phyloP scores from a whole-genome alignment of 23 red algal genomes.

The Chondrus crispus region DNA sequence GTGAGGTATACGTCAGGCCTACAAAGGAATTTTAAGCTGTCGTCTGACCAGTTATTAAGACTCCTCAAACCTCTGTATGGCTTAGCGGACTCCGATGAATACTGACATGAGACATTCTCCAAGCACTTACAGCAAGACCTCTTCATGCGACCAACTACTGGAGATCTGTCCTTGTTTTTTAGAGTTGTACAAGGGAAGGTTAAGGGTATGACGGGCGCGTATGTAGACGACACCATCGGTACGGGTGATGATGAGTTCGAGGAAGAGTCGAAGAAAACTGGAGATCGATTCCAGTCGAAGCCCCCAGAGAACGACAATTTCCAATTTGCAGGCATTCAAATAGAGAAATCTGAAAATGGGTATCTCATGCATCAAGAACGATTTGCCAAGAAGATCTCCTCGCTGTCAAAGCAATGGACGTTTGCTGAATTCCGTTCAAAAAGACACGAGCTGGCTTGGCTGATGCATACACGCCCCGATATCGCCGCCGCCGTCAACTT shows the following conservation, averaged over 20 bases:
- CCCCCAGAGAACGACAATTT: not conserved
- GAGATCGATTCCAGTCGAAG: not conserved
- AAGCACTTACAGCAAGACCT: not conserved
- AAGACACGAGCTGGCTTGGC: not conserved
- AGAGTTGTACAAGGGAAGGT: not conserved
- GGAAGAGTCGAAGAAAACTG: not conserved
- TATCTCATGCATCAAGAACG: constrained; percentile 12
- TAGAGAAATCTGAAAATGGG: too few relatives aligned
- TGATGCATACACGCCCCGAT: constrained; percentile 16
- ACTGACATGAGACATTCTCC: not conserved
- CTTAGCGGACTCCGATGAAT: not conserved
- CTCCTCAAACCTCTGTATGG: not conserved
- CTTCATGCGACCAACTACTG: not conserved
- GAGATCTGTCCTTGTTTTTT: not conserved
- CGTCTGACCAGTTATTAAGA: not conserved
- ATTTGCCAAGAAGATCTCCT: not conserved
- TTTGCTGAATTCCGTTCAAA: not conserved
- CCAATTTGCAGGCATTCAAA: constrained; percentile 14
- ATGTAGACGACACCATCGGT: constrained; percentile 1
- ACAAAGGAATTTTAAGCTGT: not conserved
- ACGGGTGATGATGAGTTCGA: not conserved
- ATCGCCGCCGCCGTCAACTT: not conserved
- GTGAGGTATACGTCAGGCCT: not conserved
- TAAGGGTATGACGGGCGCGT: not conserved
- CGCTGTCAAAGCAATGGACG: not conserved